Percentiles rank a stretch among this genome's conserved stretches.
Evolutionary conservation across 106 monocot genomes (phyloP).

Genomic region (Cymbidium sinense): DNA sequence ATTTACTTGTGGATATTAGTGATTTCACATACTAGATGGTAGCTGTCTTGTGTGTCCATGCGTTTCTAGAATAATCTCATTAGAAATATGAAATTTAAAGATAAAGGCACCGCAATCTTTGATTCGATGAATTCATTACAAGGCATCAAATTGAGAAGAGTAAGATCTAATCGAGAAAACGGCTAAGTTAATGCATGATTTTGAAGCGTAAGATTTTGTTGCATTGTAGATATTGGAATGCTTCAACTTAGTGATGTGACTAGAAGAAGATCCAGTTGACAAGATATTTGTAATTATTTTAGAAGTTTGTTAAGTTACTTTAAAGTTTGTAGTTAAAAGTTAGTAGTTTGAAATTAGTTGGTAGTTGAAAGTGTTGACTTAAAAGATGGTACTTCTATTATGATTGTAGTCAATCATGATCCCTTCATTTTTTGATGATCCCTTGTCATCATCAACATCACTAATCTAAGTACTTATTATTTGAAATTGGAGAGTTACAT

Average conservation of each 20-base stretch:
- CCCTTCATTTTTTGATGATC: too few relatives aligned
- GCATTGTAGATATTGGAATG: neutral
- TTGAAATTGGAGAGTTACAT: too few relatives aligned
- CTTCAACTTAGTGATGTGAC: neutral
- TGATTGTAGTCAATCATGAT: too few relatives aligned
- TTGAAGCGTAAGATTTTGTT: neutral
- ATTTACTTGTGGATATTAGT: neutral
- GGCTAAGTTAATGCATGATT: neutral
- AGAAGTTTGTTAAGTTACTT: too few relatives aligned
- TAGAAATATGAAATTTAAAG: neutral
- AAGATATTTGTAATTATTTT: too few relatives aligned
- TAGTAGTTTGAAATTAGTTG: too few relatives aligned
- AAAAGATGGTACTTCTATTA: too few relatives aligned
- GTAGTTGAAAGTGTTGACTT: too few relatives aligned
- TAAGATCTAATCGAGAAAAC: neutral
- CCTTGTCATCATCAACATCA: too few relatives aligned
- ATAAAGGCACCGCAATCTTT: neutral
- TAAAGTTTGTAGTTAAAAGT: too few relatives aligned
- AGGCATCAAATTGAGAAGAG: neutral
- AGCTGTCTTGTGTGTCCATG: neutral
- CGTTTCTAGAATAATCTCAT: neutral
- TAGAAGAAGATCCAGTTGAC: neutral
- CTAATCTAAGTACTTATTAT: too few relatives aligned
- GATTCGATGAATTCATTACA: neutral
- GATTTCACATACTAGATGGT: neutral